These are phyloP conservation scores for Acanthamoeba castellanii DNA, from an alignment of 208 protist genomes.

Conservation along the genomic window DNA sequence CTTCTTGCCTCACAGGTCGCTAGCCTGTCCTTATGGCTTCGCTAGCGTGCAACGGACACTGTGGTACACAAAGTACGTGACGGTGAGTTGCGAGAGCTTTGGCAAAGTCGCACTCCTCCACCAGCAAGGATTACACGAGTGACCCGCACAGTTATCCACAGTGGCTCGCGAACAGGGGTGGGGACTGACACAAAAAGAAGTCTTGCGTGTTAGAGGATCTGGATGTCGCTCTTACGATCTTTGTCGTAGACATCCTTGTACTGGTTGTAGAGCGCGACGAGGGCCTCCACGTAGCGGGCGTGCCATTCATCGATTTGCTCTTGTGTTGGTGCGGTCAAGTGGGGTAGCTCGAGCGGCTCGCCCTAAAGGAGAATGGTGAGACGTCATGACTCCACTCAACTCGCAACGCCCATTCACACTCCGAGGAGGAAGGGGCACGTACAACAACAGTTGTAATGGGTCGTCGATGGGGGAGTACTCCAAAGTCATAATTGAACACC, in stretches of 20 bases:
- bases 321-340: conserved; percentile 72
- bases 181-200: too few species aligned
- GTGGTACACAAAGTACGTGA: too few species aligned
- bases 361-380: conserved; percentile 27
- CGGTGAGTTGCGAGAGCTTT: too few species aligned
- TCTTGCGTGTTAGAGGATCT: conserved; percentile 38
- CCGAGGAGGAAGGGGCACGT: not conserved
- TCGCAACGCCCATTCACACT: too few species aligned
- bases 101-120: too few species aligned
- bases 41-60: too few species aligned
- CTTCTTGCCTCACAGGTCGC: too few species aligned
- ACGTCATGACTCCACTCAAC: not conserved
- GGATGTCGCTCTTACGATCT: conserved; percentile 73
- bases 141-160: too few species aligned
- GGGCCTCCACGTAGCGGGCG: conserved; percentile 70
- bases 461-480: conserved; percentile 68
- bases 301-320: conserved; percentile 79
- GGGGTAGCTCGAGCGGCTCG: conserved; percentile 75
- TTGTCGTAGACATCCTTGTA: conserved; percentile 78
- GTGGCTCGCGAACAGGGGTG: too few species aligned
- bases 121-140: too few species aligned
- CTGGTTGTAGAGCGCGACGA: conserved; percentile 76
- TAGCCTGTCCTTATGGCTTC: too few species aligned
- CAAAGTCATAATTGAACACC: conserved; percentile 81
- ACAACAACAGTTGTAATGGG: conserved; percentile 68